Evolutionary conservation across 441 rosid species (phyloP), one percentile per base, ranked within the genome.

Genomic region (Bruguiera hainesii): DNA sequence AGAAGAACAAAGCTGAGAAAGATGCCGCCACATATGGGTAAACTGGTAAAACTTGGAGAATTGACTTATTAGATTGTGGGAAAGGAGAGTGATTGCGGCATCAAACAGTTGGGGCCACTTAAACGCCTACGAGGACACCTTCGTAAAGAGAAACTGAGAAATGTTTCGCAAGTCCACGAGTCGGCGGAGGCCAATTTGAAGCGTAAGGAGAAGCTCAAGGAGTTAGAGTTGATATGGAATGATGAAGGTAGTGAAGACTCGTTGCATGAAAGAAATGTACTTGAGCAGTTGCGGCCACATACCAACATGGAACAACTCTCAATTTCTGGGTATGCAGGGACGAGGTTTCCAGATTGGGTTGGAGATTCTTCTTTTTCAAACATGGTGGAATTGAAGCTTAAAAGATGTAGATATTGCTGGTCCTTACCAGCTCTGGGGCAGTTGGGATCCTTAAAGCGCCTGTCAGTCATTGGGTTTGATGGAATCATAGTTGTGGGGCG

Each of bases 11-110:
- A 21, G 20, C 66, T 83, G 61, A 35, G 30, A 64, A 61, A 75
- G 61, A 83, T 83, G 87, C 87, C 85, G 4, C 16, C 63, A 42
- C 60, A 56, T 2, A 72, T 84, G 71, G 72, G 73, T 25, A 79
- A 59, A 65, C 42, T 84, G 70, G 73, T 29, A 42, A 74, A 65
- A 31, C 81, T 81, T 6, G 73, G 56, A 37, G 69, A 61, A 0
- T 75, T 80, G 50, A 56, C 74, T 48, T 75, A 73, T 61, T 80
- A 80, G 59, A 25, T 64, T 42, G 76, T 74, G 61, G 79, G 78
- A 46, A 66, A 65, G 8, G 23, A 8, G 19, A 16, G 21, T 10
- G 80, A 79, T 2, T 77, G 79, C 13, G 61, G 80, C 52, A 73
- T 74, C 11, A 68, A 30, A 25, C 74, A 80, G 23, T 64, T 75